Conservation (phyloP, 106 monocot species). For the Phalaenopsis aphrodite region DNA sequence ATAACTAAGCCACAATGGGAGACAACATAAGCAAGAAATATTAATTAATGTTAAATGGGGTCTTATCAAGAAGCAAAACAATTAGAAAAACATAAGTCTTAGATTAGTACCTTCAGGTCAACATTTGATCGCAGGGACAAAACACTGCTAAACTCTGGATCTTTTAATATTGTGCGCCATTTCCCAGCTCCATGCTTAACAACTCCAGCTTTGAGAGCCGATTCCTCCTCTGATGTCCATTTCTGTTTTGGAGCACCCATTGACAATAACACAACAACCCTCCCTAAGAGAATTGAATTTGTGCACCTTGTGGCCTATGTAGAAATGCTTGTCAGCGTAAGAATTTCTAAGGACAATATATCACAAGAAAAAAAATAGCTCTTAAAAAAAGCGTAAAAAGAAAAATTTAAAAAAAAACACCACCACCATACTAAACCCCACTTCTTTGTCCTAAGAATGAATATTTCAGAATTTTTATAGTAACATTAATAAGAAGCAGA, state of each 20-base stretch:
- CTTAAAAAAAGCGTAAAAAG: not conserved
- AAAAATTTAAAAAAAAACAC: not conserved
- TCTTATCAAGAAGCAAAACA: not conserved
- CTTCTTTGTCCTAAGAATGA: not conserved
- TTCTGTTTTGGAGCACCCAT: conserved; percentile 88
- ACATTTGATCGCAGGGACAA: conserved; percentile 69
- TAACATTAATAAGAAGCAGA: not conserved
- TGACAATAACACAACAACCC: not conserved
- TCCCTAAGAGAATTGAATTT: not conserved
- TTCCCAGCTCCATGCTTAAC: conserved; percentile 69
- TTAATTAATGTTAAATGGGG: not conserved
- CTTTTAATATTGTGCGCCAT: conserved; percentile 79
- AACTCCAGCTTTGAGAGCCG: conserved; percentile 72
- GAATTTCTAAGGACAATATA: not conserved
- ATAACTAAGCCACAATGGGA: not conserved
- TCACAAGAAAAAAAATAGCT: not conserved
- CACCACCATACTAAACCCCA: not conserved
- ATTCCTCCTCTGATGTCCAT: conserved; percentile 73
- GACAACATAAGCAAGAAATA: not conserved
- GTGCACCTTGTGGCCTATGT: not conserved
- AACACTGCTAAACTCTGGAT: conserved; percentile 60
- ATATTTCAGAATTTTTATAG: not conserved
- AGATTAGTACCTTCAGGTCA: conserved; percentile 65
- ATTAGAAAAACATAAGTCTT: not conserved
- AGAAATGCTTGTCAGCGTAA: not conserved